A percentile compares a stretch with the other conserved stretches of the same genome.
Evolutionary conservation across 495 filamentous ascomycete species (phyloP).

Genomic region (Aspergillus indologenus): DNA sequence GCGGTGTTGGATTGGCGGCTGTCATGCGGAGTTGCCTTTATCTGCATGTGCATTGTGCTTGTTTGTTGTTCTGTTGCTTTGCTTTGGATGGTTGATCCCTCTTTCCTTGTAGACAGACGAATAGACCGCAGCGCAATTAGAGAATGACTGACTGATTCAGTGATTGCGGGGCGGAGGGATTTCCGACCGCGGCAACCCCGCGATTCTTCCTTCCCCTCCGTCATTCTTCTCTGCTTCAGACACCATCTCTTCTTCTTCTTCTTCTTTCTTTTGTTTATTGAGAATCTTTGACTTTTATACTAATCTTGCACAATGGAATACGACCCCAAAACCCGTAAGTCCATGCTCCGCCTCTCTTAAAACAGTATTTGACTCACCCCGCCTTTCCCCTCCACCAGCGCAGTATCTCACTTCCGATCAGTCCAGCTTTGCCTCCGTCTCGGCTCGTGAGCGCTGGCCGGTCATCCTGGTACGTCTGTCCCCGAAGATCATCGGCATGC

Average conservation of each 20-base stretch:
- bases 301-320: constrained; percentile 54
- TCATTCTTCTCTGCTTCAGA: background rate
- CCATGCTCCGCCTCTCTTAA: background rate
- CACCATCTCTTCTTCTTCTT: constrained; percentile 4
- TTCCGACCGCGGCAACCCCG: constrained; percentile 12
- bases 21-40: background rate
- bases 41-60: constrained; percentile 4
- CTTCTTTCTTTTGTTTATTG: constrained; percentile 4
- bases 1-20: background rate
- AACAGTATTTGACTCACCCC: constrained; percentile 17
- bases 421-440: constrained; percentile 81
- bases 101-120: background rate
- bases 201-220: constrained; percentile 11
- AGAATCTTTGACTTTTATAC: too few species aligned
- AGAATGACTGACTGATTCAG: background rate
- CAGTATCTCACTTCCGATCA: constrained; percentile 74
- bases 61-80: background rate
- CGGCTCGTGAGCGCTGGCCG: constrained; percentile 85
- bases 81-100: background rate
- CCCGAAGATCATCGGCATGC: background rate
- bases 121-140: background rate
- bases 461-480: constrained; percentile 70
- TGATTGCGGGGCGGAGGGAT: background rate
- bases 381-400: constrained; percentile 45
- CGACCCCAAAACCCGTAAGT: constrained; percentile 61